Evolutionary conservation across 768 basidiomycete species (phyloP), one percentile per base, ranked within the genome.

Genomic region (Boletus coccyginus): DNA sequence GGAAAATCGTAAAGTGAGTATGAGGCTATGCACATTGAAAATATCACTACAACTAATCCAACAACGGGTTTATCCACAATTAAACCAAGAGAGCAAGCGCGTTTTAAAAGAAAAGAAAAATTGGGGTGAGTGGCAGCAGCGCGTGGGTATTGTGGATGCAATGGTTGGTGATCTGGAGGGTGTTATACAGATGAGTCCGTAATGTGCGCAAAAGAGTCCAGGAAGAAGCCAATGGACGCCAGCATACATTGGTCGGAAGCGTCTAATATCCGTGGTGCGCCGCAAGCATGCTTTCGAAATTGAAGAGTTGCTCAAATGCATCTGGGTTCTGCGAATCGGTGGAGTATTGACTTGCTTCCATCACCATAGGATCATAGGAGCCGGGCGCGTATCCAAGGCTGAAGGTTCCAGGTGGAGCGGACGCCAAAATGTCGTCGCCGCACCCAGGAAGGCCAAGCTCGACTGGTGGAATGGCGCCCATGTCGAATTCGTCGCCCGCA

Each of bases 401-500:
- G 52, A 62, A 66, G 41, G 55, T 24, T 0, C 61, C 62, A 44
- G 60, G 52, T 44, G 46, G 51, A 3, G 53, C 29, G 10, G 52
- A 31, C 33, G 58, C 40, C 53, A 63, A 32, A 5, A 65, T 46
- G n/a, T 66, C 62, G 43, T 70, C 59, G 35, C 75, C 75, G 45
- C 73, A 77, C 43, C 81, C 82, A 46, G 80, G 75, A 57, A 81
- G 66, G 16, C 82, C 82, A 51, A 87, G 74, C 58, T 86, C 80
- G 67, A 87, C 78, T 0, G 86, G 81, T 3, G 85, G 86, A 59
- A 89, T 89, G 24, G 83, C 73, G 61, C 64, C 72, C 59, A 89
- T 69, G 64, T 88, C 86, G 66, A 88, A 89, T 71, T 88, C 87
- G 67, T 86, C 84, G 53, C 77, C 78, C 39, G 73, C 73, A 44